phyloP scores from a whole-genome alignment of 352 stramenopile species.

The Phytophthora brassicae region DNA sequence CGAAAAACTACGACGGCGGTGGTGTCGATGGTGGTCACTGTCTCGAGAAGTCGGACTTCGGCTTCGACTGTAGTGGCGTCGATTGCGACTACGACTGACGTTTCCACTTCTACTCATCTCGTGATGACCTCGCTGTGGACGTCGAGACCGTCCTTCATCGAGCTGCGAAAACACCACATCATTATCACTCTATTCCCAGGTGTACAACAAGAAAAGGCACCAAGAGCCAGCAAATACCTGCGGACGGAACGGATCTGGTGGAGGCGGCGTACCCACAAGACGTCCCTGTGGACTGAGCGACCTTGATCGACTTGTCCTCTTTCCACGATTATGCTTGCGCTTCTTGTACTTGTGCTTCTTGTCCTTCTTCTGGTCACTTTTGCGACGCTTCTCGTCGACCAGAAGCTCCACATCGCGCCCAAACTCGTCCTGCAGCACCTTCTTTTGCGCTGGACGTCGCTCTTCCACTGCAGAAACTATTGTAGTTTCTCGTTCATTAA shows the following conservation, averaged over 20 bases:
- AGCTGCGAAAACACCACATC: conserved; percentile 28
- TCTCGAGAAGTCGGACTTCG: conserved; percentile 9
- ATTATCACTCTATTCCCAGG: conserved; percentile 4
- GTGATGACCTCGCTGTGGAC: not conserved
- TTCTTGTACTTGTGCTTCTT: conserved; percentile 33
- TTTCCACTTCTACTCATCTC: conserved; percentile 2
- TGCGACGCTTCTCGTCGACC: conserved; percentile 16
- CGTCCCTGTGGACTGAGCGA: conserved; percentile 29
- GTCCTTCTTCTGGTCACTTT: conserved; percentile 22
- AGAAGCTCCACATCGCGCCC: conserved; percentile 59
- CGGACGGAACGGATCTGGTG: conserved; percentile 61
- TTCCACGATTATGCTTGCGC: conserved; percentile 23
- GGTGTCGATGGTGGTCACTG: not conserved
- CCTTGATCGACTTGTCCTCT: conserved; percentile 17
- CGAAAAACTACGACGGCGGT: conserved; percentile 12
- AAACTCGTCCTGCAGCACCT: conserved; percentile 70
- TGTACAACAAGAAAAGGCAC: not conserved
- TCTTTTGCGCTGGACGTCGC: conserved; percentile 14
- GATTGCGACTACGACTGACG: conserved; percentile 20
- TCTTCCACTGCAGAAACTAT: not conserved
- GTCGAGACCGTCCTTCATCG: conserved; percentile 38
- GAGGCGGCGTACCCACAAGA: conserved; percentile 47
- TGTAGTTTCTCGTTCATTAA: not conserved
- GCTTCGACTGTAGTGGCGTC: conserved; percentile 2
- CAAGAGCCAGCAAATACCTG: conserved; percentile 33